Evolutionary conservation across 2,329 filamentous ascomycete genomes (phyloP).

Genomic region (Pseudopyricularia javanii): DNA sequence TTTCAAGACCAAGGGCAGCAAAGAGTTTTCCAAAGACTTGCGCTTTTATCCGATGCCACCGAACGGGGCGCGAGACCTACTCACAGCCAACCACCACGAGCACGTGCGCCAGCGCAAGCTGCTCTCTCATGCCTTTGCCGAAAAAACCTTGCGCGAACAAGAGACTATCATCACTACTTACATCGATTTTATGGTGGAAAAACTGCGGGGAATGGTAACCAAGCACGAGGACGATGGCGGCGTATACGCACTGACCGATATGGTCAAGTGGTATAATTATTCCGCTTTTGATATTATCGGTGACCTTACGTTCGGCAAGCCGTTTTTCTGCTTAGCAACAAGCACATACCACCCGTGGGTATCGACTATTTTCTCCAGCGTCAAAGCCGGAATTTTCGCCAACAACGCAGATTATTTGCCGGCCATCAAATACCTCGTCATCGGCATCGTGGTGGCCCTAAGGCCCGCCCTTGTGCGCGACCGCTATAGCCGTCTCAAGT

Average conservation of each 20-base stretch:
- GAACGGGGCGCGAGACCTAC: not conserved
- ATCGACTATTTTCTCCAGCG: not conserved
- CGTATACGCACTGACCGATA: slow-evolving; percentile 22
- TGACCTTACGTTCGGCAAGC: slow-evolving; percentile 13
- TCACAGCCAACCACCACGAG: slow-evolving; percentile 1
- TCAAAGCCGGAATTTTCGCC: slow-evolving; percentile 14
- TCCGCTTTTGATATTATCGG: slow-evolving; percentile 25
- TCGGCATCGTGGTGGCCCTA: not conserved
- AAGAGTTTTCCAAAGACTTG: slow-evolving; percentile 6
- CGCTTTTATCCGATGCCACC: slow-evolving; percentile 2
- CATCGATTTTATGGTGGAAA: slow-evolving; percentile 4
- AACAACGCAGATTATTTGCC: slow-evolving; percentile 1
- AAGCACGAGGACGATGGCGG: slow-evolving; percentile 1
- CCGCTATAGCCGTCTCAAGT: not conserved
- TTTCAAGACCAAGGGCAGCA: slow-evolving; percentile 1
- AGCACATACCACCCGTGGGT: slow-evolving; percentile 9
- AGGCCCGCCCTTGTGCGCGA: not conserved
- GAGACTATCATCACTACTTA: slow-evolving; percentile 5
- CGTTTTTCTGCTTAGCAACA: slow-evolving; percentile 17
- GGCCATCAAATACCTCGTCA: not conserved
- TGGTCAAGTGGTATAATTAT: slow-evolving; percentile 20
- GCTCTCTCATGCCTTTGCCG: slow-evolving; percentile 6
- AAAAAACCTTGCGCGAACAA: slow-evolving; percentile 8
- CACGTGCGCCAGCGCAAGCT: slow-evolving; percentile 4
- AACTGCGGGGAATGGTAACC: slow-evolving; percentile 1